Base-by-base conservation (phyloP, 2,329 filamentous ascomycete genomes). In the Aaosphaeria arxii region DNA sequence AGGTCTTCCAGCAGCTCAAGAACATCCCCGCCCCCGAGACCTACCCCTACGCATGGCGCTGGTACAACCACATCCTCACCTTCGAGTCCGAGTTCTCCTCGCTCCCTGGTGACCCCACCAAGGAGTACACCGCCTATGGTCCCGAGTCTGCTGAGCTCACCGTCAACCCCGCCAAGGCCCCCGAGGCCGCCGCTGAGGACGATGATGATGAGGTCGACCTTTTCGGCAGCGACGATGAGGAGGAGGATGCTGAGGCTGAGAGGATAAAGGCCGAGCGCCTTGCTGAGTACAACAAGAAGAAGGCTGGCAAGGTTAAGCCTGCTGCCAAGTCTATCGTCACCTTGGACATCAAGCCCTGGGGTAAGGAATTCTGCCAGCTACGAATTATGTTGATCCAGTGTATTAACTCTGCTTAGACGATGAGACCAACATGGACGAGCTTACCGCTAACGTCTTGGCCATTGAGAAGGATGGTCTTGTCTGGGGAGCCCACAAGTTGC, bases 41-140 rank as follows among this genome's bases (percentile, higher is more conserved):
- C 81, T 96, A 88, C 85, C 91, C 92, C 69, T 82, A 96, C 79
- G 91, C 88, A 70, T 90, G 89, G 71, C 88, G 94, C 76, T 99
- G 94, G 94, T 96, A 96, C 86, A 96, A 95, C 85, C 92, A 99
- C 85, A 89, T 96, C 71, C 84, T 88, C 74, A 88, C 88, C 64
- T 96, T 89, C 80, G 86, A 95, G 82, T 82, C 87, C 62, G 92
- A 97, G 76, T 97, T 97, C 80, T 81, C 87, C 67, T 88, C 85
- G 58, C 88, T 99, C 45, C 83, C 90, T 50, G 94, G 94, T 74
- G 92, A 97, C 78, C 84, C 91, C 64, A 87, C 88, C 74, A 91
- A 94, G 81, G 81, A 87, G 61, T 89, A 87, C 81, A 91, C 88
- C 66, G 83, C 86, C 72, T 97, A 97, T 79, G 94, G 94, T 68